Evolutionary conservation across 768 basidiomycete genomes (phyloP).

Genomic region (Kwoniella sp.): DNA sequence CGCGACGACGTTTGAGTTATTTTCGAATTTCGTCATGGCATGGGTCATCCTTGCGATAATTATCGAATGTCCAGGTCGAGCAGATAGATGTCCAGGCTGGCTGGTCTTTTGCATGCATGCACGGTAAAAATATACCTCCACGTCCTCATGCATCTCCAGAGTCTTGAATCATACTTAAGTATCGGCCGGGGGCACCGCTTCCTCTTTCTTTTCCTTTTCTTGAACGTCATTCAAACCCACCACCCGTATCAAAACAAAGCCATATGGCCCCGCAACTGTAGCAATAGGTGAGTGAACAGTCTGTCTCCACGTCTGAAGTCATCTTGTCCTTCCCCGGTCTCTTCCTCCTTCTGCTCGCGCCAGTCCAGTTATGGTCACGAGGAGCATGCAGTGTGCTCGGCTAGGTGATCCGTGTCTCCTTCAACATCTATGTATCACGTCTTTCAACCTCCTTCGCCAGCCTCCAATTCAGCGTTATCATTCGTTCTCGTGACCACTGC

Average conservation of each 20-base stretch:
- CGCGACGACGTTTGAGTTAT: background rate
- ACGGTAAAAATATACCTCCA: background rate
- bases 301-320: no score
- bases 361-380: no score
- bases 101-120: background rate
- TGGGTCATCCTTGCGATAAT: conserved; percentile 2
- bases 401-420: no score
- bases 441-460: background rate
- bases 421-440: no score
- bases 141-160: background rate
- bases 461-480: background rate
- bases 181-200: conserved; percentile 11
- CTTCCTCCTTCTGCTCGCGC: no score
- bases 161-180: background rate
- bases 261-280: conserved; percentile 22
- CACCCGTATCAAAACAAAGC: conserved; percentile 1
- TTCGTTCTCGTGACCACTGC: background rate
- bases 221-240: background rate
- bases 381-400: no score
- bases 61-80: background rate
- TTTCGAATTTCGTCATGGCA: conserved; percentile 2
- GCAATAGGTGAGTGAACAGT: conserved; percentile 21
- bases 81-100: background rate
- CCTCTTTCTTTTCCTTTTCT: conserved; percentile 1
- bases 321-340: no score